phyloP scores from a whole-genome alignment of 2,329 filamentous ascomycete genomes.

The Xylaria sp. region DNA sequence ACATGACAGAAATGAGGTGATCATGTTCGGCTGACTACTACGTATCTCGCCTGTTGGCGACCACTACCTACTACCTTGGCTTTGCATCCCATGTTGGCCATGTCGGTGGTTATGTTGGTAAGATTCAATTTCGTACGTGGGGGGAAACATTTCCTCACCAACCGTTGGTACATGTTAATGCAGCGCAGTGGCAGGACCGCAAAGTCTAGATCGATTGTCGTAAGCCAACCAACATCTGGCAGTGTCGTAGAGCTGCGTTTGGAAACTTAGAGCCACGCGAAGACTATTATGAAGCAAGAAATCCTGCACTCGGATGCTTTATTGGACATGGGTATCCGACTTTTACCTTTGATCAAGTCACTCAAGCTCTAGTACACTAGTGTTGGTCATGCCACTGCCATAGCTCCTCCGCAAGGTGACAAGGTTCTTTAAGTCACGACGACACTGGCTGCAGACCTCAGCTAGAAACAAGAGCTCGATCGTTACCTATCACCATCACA shows the following conservation, averaged over 20 bases:
- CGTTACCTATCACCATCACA: neutral
- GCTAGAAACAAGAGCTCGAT: neutral
- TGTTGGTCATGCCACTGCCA: neutral
- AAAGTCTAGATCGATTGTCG: neutral
- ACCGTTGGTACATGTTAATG: neutral
- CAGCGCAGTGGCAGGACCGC: neutral
- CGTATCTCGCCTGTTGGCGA: neutral
- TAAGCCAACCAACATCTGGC: neutral
- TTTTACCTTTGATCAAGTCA: neutral
- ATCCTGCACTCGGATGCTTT: neutral
- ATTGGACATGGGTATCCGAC: neutral
- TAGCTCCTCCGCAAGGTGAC: neutral
- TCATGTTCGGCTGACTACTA: too few species aligned
- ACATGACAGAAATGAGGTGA: too few species aligned
- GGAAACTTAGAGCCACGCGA: neutral
- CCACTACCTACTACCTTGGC: neutral
- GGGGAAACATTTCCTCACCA: neutral
- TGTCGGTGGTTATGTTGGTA: too few species aligned
- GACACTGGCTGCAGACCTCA: neutral
- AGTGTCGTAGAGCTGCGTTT: neutral
- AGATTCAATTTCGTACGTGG: neutral
- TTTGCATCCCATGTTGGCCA: neutral
- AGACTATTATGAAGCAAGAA: neutral
- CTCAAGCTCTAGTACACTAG: neutral
- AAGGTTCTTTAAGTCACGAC: neutral